Base-by-base conservation (phyloP, 305 asterid genomes). In the Rubia tinctorum region DNA sequence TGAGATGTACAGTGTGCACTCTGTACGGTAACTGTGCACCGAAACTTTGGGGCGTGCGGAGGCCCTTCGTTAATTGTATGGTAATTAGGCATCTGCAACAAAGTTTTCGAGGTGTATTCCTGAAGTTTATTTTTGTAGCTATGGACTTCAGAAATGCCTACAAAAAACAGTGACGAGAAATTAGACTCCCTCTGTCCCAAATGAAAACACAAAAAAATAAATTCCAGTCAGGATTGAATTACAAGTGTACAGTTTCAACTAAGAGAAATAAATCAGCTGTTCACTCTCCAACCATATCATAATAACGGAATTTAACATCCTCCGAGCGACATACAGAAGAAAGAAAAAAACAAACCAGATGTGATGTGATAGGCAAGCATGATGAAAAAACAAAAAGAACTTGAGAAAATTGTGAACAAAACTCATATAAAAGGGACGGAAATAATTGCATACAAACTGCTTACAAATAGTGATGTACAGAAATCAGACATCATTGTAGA, bases 121-220 rank as follows among this genome's bases (percentile, higher is more conserved):
- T 87, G 90, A 5, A 90, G 70, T n/a, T 83, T 85, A 10, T 58
- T 80, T 80, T 87, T 88, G 74, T 51, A 77, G 23, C 15, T 73
- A 6, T 12, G 22, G 1, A 23, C 55, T 27, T 73, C 82, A 18
- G 56, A 37, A 47, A 15, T 47, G 42, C 75, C 82, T 75, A 71
- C 15, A 17, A 77, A 23, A 47, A 53, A 14, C 55, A n/a, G 39
- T 22, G 47, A n/a, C 62, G 65, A 43, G 59, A 53, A 30, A 30
- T 30, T 30, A 30, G 34, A 30, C 34, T 30, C 2, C 34, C 34
- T 3, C 34, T 30, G 34, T 30, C 34, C 34, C 34, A 30, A 30
- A 30, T 30, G 34, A 30, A 30, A 30, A 30, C 34, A 30, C 3
- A 30, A 30, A 30, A 30, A 30, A 30, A 30, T 30, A 30, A 30